Conservation (phyloP, 78 protist genomes). For the Dictyostelium intermedium region DNA sequence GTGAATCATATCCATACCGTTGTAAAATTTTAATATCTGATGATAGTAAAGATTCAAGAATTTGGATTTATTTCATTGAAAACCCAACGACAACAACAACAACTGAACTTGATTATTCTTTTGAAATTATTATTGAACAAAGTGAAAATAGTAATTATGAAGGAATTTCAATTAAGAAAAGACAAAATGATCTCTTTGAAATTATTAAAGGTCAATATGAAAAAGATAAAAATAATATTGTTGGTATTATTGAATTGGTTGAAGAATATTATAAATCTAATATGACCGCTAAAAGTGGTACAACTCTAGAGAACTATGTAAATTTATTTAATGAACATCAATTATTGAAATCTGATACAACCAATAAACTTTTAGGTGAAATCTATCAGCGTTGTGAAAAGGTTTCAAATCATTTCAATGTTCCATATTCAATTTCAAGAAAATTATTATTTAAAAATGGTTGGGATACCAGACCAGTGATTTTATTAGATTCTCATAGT, state of each 20-base stretch:
- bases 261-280: background rate
- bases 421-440: background rate
- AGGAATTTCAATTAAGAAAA: background rate
- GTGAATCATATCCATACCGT: conserved; percentile 13
- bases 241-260: background rate
- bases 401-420: background rate
- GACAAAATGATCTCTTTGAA: background rate
- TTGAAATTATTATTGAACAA: background rate
- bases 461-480: background rate
- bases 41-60: background rate
- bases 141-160: background rate
- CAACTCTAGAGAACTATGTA: background rate
- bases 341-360: background rate
- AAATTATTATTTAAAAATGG: background rate
- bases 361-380: background rate
- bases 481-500: background rate
- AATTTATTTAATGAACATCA: background rate
- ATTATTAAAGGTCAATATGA: background rate
- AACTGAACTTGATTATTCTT: background rate
- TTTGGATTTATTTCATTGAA: background rate
- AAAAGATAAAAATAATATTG: background rate
- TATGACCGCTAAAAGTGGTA: background rate
- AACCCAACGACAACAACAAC: background rate
- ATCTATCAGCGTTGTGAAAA: background rate
- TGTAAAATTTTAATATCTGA: background rate